Evolutionary conservation across 352 stramenopile genomes (phyloP), one percentile per base, ranked within the genome.

Genomic region (Globisporangium sylvaticum): DNA sequence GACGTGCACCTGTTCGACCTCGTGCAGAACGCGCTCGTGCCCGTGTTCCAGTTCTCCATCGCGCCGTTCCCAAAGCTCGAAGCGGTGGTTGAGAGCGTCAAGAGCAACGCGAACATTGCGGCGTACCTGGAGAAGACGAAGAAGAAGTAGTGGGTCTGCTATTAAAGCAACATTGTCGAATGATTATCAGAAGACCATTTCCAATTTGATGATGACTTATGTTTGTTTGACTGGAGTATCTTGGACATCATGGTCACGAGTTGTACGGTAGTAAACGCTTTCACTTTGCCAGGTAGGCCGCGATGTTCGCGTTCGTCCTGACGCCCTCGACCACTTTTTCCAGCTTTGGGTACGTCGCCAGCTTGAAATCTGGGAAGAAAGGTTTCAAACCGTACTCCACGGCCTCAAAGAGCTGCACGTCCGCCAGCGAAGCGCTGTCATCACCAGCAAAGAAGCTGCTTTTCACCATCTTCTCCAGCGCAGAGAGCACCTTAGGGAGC

Each of bases 1-100:
- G 82, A 92, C 58, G 20, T 92, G 20, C 74, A 79, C 22, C 57
- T 88, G 8, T 86, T 86, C 29, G 77, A 90, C 56, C 4, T 88
- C 24, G 66, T 76, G 39, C 69, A 67, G 25, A 89, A 92, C 70
- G 71, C 54, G 22, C 66, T 90, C 15, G 65, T 44, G 12, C 66
- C 60, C 0, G 32, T 50, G 31, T 48, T 34, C n/a, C 20, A 42
- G n/a, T 65, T 65, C 59, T 66, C 64, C 24, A 79, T 84, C 52
- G 58, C 56, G 22, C 68, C 62, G 58, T 92, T 79, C 66, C 71
- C 84, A 0, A 86, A 90, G 64, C 69, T 90, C 0, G 50, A 66
- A 18, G 69, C 46, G 8, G 69, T 90, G 2, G 55, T 86, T 7
- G 63, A 31, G 0, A 73, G 68, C 55, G 69, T 87, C 24, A 64